Evolutionary conservation across 2,329 filamentous ascomycete species (phyloP).

Genomic region (Penicillium sumatraense): DNA sequence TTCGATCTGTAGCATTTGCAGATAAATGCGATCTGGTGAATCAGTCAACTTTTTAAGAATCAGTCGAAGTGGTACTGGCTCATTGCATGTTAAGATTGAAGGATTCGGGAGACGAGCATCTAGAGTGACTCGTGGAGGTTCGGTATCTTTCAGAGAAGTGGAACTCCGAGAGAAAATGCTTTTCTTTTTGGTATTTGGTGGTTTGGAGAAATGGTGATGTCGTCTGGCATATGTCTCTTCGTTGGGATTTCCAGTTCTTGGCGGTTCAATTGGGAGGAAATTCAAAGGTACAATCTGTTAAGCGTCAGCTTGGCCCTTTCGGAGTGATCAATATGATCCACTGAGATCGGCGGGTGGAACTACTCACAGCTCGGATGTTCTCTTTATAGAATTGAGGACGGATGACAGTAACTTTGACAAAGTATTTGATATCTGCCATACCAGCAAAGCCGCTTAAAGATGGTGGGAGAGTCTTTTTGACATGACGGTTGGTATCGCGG

Average conservation of each 20-base stretch:
- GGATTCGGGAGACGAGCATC: constrained; percentile 88
- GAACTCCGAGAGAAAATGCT: constrained; percentile 61
- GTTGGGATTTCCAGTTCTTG: constrained; percentile 67
- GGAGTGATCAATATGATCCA: background rate
- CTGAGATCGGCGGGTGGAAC: constrained; percentile 11
- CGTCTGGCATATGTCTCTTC: constrained; percentile 86
- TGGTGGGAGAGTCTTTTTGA: constrained; percentile 85
- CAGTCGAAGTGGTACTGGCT: constrained; percentile 79
- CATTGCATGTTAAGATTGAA: constrained; percentile 85
- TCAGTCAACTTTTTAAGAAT: constrained; percentile 76
- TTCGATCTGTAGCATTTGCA: constrained; percentile 80
- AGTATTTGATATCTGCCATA: constrained; percentile 90
- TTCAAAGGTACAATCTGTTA: constrained; percentile 66
- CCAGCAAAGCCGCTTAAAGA: constrained; percentile 85
- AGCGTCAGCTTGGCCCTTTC: background rate
- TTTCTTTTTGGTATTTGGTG: constrained; percentile 54
- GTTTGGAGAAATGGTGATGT: constrained; percentile 61
- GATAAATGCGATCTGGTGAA: constrained; percentile 70
- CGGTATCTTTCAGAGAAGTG: constrained; percentile 33
- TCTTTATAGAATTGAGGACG: constrained; percentile 88
- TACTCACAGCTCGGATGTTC: constrained; percentile 68
- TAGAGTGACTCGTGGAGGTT: constrained; percentile 67
- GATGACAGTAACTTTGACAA: constrained; percentile 91
- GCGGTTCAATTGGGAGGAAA: constrained; percentile 91
- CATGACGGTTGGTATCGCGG: constrained; percentile 61